phyloP scores from a whole-genome alignment of 495 filamentous ascomycete species.

The Aspergillus avenaceus region DNA sequence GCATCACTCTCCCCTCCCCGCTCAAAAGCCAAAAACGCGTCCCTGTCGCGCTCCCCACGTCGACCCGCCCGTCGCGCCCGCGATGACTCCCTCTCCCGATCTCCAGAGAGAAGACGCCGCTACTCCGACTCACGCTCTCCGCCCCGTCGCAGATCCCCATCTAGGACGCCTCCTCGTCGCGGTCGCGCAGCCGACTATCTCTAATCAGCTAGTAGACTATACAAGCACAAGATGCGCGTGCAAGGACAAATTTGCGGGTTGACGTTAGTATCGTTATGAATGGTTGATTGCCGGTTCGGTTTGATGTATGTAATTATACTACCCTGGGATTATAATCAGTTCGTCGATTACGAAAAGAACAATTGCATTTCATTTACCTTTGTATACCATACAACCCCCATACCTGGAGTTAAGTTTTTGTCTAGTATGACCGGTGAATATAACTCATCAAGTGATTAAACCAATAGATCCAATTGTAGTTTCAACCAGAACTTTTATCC shows the following conservation, averaged over 20 bases:
- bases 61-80: constrained; percentile 11
- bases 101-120: constrained; percentile 22
- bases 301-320: not conserved
- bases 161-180: constrained; percentile 29
- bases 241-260: too few relatives aligned
- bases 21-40: constrained; percentile 16
- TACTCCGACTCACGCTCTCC: constrained; percentile 23
- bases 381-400: too few relatives aligned
- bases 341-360: not conserved
- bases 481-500: too few relatives aligned
- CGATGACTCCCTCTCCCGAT: constrained; percentile 16
- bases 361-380: too few relatives aligned
- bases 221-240: too few relatives aligned
- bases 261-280: too few relatives aligned
- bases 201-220: too few relatives aligned
- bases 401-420: too few relatives aligned
- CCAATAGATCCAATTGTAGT: too few relatives aligned
- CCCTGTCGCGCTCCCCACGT: constrained; percentile 22
- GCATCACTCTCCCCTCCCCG: constrained; percentile 28
- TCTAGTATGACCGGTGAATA: too few relatives aligned
- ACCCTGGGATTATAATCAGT: not conserved
- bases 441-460: too few relatives aligned
- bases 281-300: not conserved
- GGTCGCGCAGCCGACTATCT: constrained; percentile 9
- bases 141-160: constrained; percentile 11